phyloP scores from a whole-genome alignment of 441 rosid species.

The Theobroma grandiflorum region DNA sequence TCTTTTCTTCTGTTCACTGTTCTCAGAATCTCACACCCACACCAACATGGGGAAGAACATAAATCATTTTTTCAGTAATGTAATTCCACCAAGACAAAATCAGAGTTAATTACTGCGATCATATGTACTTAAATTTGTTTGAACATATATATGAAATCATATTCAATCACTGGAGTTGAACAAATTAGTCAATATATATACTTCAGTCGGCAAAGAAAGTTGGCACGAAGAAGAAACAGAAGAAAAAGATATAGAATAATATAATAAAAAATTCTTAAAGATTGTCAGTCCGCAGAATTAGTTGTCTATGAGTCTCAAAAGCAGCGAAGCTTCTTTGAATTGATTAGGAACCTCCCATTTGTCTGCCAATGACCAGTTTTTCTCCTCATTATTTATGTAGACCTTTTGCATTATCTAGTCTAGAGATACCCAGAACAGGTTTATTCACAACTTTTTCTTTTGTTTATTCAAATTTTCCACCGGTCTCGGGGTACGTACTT shows the following conservation, averaged over 20 bases:
- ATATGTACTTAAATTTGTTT: too few species aligned
- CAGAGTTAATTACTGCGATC: too few species aligned
- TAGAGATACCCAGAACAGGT: slow-evolving; percentile 5
- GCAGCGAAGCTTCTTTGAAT: background rate
- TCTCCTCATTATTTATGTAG: background rate
- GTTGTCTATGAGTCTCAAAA: background rate
- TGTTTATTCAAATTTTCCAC: background rate
- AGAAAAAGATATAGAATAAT: too few species aligned
- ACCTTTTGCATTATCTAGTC: background rate
- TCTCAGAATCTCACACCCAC: too few species aligned
- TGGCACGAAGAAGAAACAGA: background rate
- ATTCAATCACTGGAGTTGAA: too few species aligned
- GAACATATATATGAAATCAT: too few species aligned
- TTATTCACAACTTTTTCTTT: background rate
- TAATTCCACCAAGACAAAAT: too few species aligned
- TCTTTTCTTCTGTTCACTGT: too few species aligned
- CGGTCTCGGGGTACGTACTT: background rate
- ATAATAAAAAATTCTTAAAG: background rate
- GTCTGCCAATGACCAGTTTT: background rate
- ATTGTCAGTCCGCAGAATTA: background rate
- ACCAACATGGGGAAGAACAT: too few species aligned
- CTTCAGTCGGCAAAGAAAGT: background rate
- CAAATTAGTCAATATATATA: too few species aligned
- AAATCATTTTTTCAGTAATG: too few species aligned
- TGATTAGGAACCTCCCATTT: background rate